Conservation (phyloP, 2,329 filamentous ascomycete species). For the Geosmithia putterillii region DNA sequence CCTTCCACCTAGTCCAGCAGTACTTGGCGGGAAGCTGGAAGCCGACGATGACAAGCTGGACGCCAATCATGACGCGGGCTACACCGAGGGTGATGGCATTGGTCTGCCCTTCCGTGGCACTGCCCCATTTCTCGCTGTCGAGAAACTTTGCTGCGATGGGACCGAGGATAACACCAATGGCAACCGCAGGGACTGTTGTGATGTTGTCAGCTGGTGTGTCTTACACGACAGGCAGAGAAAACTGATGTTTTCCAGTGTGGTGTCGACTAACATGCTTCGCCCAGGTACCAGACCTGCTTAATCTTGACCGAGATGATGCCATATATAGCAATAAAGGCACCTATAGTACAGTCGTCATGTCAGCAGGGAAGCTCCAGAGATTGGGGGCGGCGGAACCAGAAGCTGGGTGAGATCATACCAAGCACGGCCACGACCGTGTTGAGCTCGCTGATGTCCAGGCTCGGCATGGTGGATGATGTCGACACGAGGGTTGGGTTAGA, state of each 20-base stretch:
- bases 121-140: slow-evolving; percentile 26
- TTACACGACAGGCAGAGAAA: background rate
- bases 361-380: background rate
- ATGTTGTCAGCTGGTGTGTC: background rate
- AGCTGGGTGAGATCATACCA: no score
- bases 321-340: slow-evolving; percentile 33
- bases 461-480: slow-evolving; percentile 8
- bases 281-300: slow-evolving; percentile 39
- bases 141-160: slow-evolving; percentile 42
- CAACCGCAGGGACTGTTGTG: slow-evolving; percentile 32
- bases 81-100: slow-evolving; percentile 28
- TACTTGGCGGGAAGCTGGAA: slow-evolving; percentile 50
- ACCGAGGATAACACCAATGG: slow-evolving; percentile 40
- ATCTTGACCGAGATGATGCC: slow-evolving; percentile 39
- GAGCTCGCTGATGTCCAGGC: slow-evolving; percentile 9
- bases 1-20: slow-evolving; percentile 32
- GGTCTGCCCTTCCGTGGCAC: slow-evolving; percentile 14
- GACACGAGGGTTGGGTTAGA: no score
- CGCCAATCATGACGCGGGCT: slow-evolving; percentile 46
- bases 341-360: no score
- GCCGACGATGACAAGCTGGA: slow-evolving; percentile 51
- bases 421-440: slow-evolving; percentile 9
- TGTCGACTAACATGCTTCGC: slow-evolving; percentile 34
- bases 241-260: background rate
- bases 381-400: no score